Conservation (phyloP, 1,139 yeast genomes). For the Kodamaea anthophila region DNA sequence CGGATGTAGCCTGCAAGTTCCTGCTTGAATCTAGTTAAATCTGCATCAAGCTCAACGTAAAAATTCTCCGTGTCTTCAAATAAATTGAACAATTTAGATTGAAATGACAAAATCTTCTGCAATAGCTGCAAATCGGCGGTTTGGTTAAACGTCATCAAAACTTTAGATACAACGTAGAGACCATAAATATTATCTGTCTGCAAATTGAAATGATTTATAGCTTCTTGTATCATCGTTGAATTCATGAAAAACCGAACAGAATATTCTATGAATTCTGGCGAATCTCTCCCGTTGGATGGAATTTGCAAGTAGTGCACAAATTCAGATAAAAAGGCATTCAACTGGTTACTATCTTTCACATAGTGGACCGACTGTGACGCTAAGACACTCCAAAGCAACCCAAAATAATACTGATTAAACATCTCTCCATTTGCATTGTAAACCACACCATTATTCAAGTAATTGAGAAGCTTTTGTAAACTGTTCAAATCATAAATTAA, state of each 20-base stretch:
- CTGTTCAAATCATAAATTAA: constrained; percentile 25
- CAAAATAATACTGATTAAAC: constrained; percentile 27
- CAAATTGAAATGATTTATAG: constrained; percentile 24
- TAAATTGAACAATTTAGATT: constrained; percentile 40
- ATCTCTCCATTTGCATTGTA: constrained; percentile 16
- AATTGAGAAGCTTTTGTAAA: constrained; percentile 27
- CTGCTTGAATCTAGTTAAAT: constrained; percentile 24
- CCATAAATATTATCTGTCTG: constrained; percentile 34
- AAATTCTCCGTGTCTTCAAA: constrained; percentile 49
- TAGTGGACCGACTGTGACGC: constrained; percentile 32
- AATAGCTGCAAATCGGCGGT: constrained; percentile 9
- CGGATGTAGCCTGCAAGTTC: constrained; percentile 17
- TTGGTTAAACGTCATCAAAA: constrained; percentile 16
- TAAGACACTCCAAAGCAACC: constrained; percentile 28
- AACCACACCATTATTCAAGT: constrained; percentile 27
- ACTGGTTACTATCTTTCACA: constrained; percentile 12
- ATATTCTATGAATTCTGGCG: constrained; percentile 10
- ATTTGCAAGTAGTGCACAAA: constrained; percentile 19
- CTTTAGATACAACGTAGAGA: constrained; percentile 21
- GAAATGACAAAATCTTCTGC: constrained; percentile 23
- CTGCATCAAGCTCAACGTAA: constrained; percentile 35
- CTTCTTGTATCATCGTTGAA: constrained; percentile 25
- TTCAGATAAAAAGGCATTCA: constrained; percentile 32
- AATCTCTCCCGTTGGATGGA: constrained; percentile 5
- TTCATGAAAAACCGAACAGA: constrained; percentile 21